A percentile compares a stretch with the other conserved stretches of the same genome.
Conservation (phyloP, 306 rosid species). For the Carpinus fangiana region DNA sequence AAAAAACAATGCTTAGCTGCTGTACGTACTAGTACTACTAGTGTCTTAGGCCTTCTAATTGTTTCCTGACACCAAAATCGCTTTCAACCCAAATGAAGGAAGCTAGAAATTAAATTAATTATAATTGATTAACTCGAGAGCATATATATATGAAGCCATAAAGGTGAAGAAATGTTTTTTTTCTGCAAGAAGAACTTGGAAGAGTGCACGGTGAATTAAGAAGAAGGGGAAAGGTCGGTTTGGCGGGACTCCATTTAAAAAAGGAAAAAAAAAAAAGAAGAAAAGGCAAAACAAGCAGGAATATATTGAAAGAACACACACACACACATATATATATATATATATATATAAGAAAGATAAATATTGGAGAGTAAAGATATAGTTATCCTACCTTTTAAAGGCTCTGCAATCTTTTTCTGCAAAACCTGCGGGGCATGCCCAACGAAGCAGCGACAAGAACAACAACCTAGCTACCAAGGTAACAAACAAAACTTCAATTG, state of each 20-base stretch:
- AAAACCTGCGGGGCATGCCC: constrained; percentile 42
- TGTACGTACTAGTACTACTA: too few species aligned
- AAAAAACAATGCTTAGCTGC: too few species aligned
- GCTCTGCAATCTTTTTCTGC: constrained; percentile 24
- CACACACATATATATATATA: neutral
- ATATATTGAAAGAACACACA: neutral
- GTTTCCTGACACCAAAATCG: neutral
- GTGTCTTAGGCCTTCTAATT: neutral
- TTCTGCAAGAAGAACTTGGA: neutral
- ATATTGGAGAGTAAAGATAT: neutral
- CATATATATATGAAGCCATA: too few species aligned
- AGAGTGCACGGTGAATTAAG: neutral
- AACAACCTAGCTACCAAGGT: constrained; percentile 44
- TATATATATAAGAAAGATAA: neutral
- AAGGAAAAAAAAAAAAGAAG: neutral
- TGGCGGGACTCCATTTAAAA: neutral
- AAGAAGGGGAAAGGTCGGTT: neutral
- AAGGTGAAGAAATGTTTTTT: neutral
- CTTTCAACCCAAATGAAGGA: neutral
- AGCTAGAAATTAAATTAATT: neutral
- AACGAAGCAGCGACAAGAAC: constrained; percentile 50
- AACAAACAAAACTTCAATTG: constrained; percentile 30
- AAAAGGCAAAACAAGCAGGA: neutral
- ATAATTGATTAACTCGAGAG: neutral
- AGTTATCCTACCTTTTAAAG: constrained; percentile 20